Conservation (phyloP, 2,329 filamentous ascomycete genomes). For the Colletotrichum shisoi region DNA sequence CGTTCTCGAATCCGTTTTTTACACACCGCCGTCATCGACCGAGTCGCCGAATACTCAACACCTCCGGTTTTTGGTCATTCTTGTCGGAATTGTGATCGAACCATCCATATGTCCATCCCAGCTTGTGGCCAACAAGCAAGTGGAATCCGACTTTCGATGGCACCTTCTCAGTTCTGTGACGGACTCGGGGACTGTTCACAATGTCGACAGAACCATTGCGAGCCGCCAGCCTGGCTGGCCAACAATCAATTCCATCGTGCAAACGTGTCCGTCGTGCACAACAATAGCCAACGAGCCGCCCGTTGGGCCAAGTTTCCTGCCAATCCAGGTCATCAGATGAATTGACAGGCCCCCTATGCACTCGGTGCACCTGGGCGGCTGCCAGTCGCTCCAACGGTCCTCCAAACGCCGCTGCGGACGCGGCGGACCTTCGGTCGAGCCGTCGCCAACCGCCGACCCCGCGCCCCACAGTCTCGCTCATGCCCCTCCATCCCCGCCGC, state of each 20-base stretch:
- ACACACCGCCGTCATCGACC: conserved; percentile 1
- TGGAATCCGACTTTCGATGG: neutral
- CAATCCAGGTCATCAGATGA: too few species aligned
- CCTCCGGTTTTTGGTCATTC: neutral
- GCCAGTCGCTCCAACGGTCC: neutral
- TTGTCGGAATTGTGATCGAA: neutral
- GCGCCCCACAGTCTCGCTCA: conserved; percentile 11
- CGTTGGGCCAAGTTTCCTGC: neutral
- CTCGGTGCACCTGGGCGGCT: neutral
- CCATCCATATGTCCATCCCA: neutral
- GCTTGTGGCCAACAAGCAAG: neutral
- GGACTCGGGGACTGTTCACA: conserved; percentile 13
- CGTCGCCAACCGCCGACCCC: conserved; percentile 29
- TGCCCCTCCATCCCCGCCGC: conserved; percentile 24
- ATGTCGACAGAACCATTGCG: neutral
- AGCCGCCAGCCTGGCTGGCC: conserved; percentile 15
- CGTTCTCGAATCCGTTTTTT: neutral
- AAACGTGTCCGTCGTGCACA: neutral
- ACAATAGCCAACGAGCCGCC: neutral
- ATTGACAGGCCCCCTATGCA: neutral
- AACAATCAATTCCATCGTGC: conserved; percentile 16
- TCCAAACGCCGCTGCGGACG: neutral
- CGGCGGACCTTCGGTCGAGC: conserved; percentile 26
- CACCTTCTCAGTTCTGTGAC: neutral
- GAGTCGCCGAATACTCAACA: neutral